Evolutionary conservation across 163 green algal genomes (phyloP).

Genomic region (Volvox carteri): DNA sequence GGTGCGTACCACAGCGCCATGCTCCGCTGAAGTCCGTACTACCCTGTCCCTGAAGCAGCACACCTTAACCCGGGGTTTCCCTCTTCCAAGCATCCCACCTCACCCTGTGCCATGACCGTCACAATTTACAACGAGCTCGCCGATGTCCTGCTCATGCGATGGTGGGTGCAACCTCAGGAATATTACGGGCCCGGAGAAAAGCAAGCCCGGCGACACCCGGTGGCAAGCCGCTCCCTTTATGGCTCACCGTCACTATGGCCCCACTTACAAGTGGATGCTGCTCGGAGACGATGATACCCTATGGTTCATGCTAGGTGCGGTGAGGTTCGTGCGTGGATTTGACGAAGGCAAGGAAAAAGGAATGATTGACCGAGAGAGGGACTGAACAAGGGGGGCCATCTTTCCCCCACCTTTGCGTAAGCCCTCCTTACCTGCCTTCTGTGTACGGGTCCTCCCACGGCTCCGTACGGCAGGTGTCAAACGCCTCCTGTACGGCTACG

Average conservation of each 20-base stretch:
- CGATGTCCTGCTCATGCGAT: too few relatives aligned
- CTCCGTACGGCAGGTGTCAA: conserved; percentile 37
- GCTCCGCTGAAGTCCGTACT: too few relatives aligned
- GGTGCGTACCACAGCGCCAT: not conserved
- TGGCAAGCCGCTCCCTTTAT: conserved; percentile 51
- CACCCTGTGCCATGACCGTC: too few relatives aligned
- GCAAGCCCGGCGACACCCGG: conserved; percentile 45
- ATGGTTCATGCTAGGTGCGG: conserved; percentile 47
- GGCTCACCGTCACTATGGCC: conserved; percentile 47
- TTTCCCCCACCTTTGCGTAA: not conserved
- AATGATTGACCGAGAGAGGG: not conserved
- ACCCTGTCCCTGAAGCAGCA: too few relatives aligned
- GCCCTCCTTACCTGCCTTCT: not conserved
- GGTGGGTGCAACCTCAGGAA: too few relatives aligned
- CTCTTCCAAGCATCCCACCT: too few relatives aligned
- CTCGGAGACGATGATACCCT: conserved; percentile 54
- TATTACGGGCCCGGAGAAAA: conserved; percentile 11
- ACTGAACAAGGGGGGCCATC: not conserved
- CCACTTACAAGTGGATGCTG: conserved; percentile 49
- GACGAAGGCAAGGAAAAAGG: not conserved
- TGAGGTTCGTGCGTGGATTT: too few relatives aligned
- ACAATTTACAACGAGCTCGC: too few relatives aligned
- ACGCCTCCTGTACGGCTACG: conserved; percentile 33
- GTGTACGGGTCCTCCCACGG: too few relatives aligned
- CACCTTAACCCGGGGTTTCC: too few relatives aligned